Evolutionary conservation across 495 filamentous ascomycete species (phyloP).

Genomic region (Lasiosphaeris hirsuta): DNA sequence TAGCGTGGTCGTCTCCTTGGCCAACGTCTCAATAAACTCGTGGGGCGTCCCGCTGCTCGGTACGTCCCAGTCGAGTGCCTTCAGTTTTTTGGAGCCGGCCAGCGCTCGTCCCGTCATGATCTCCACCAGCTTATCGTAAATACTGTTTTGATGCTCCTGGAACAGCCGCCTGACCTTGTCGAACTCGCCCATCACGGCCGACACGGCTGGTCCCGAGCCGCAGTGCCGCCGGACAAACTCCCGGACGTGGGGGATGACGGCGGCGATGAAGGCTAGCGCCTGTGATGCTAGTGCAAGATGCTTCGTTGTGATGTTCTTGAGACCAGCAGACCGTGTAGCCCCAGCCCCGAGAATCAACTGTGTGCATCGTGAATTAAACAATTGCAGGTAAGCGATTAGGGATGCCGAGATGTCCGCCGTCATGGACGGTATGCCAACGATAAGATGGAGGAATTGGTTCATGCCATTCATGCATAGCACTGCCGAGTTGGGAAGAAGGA

Average conservation of each 20-base stretch:
- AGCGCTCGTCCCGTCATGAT: conserved; percentile 84
- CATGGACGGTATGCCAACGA: conserved; percentile 82
- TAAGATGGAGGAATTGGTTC: conserved; percentile 75
- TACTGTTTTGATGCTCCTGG: conserved; percentile 89
- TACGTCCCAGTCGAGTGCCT: conserved; percentile 70
- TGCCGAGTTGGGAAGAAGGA: conserved; percentile 80
- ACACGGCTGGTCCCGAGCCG: conserved; percentile 45
- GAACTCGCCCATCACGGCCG: conserved; percentile 73
- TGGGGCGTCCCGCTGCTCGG: conserved; percentile 42
- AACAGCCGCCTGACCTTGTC: conserved; percentile 86
- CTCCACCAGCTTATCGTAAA: conserved; percentile 92
- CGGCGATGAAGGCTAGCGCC: conserved; percentile 81
- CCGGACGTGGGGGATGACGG: conserved; percentile 82
- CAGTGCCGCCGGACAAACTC: conserved; percentile 85
- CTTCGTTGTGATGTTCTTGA: conserved; percentile 95
- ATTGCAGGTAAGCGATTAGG: conserved; percentile 62
- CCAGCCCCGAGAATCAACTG: conserved; percentile 95
- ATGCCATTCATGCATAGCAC: conserved; percentile 75
- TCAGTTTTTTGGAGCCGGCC: conserved; percentile 70
- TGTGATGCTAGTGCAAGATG: conserved; percentile 92
- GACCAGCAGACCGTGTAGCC: conserved; percentile 81
- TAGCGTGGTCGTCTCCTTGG: conserved; percentile 82
- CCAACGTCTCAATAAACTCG: conserved; percentile 86
- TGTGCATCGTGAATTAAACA: conserved; percentile 91
- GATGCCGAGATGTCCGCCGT: conserved; percentile 74